Conservation (phyloP, 345 rosid genomes). For the Boechera divaricarpa region DNA sequence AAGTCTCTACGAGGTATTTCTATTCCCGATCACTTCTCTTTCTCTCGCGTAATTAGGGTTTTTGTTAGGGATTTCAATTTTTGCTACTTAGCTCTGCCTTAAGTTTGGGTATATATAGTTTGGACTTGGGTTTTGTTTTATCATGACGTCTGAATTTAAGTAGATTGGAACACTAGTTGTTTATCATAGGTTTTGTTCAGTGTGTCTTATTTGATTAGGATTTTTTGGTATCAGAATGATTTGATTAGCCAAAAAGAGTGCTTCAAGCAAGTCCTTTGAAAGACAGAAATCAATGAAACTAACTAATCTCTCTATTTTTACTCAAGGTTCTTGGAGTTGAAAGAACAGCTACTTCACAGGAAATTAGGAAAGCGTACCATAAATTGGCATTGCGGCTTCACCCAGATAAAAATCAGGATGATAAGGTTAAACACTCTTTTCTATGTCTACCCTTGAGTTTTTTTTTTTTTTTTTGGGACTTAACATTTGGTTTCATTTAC, state of each 20-base stretch:
- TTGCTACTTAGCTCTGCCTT: background rate
- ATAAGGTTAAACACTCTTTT: slow-evolving; percentile 53
- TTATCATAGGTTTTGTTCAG: background rate
- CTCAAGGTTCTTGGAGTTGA: slow-evolving; percentile 75
- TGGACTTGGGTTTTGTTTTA: background rate
- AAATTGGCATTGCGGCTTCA: slow-evolving; percentile 83
- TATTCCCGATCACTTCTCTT: background rate
- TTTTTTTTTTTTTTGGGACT: background rate
- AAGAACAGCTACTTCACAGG: slow-evolving; percentile 67
- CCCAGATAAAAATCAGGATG: slow-evolving; percentile 87
- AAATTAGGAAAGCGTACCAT: slow-evolving; percentile 83
- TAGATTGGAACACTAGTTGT: background rate
- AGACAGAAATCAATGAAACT: background rate
- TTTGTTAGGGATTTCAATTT: background rate
- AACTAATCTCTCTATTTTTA: slow-evolving; percentile 3
- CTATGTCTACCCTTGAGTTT: background rate
- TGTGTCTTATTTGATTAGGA: background rate
- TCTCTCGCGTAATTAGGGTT: no score
- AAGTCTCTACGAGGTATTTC: slow-evolving; percentile 66
- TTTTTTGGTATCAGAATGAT: background rate
- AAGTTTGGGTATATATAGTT: background rate
- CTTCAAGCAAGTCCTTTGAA: background rate
- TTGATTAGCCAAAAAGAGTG: background rate
- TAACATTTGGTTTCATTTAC: background rate
- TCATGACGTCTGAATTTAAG: background rate